phyloP scores from a whole-genome alignment of 805 yeast species.

The Saccharomyces paradoxus region DNA sequence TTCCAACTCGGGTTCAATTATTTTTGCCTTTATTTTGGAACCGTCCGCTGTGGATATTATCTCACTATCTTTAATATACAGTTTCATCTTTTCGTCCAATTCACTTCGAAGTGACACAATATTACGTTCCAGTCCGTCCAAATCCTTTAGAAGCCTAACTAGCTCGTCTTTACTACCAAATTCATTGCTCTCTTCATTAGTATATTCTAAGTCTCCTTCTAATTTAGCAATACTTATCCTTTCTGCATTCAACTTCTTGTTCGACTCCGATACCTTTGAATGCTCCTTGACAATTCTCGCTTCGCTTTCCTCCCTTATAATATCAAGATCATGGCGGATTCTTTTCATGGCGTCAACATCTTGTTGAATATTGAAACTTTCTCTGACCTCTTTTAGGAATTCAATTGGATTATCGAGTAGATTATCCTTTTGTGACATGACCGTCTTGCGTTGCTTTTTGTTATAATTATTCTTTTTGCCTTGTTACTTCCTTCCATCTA shows the following conservation, averaged over 20 bases:
- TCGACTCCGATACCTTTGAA: slow-evolving; percentile 2
- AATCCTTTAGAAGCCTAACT: slow-evolving; percentile 16
- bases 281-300: slow-evolving; percentile 9
- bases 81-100: slow-evolving; percentile 14
- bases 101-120: slow-evolving; percentile 15
- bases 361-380: slow-evolving; percentile 22
- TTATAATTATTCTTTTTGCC: background rate
- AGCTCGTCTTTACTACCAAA: slow-evolving; percentile 11
- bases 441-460: background rate
- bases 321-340: slow-evolving; percentile 2
- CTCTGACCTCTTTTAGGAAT: slow-evolving; percentile 18
- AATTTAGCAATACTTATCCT: slow-evolving; percentile 6
- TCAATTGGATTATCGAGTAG: slow-evolving; percentile 19
- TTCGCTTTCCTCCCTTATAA: slow-evolving; percentile 2
- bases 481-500: background rate
- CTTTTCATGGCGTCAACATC: slow-evolving; percentile 13
- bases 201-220: slow-evolving; percentile 6
- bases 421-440: slow-evolving; percentile 9
- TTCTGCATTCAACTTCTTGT: slow-evolving; percentile 7
- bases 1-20: slow-evolving; percentile 4
- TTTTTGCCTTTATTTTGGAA: background rate
- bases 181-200: slow-evolving; percentile 11
- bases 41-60: background rate
- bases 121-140: slow-evolving; percentile 18
- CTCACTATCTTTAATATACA: slow-evolving; percentile 9